These are phyloP conservation scores for Ananas comosus DNA, from an alignment of 176 grass and related monocot genomes.

Conservation along the genomic window DNA sequence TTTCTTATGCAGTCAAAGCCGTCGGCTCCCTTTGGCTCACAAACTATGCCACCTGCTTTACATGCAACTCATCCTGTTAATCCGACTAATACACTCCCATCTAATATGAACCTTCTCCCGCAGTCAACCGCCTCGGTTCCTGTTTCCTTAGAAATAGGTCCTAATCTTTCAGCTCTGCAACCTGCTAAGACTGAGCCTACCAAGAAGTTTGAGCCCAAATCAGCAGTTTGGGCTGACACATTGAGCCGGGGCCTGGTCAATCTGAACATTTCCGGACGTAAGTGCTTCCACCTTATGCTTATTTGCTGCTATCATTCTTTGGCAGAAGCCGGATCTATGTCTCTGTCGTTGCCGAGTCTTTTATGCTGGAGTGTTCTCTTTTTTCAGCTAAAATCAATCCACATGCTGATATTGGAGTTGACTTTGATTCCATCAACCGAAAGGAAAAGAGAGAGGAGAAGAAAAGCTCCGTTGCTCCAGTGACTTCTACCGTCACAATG, in stretches of 20 bases:
- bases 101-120: conserved; percentile 30
- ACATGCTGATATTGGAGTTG: conserved; percentile 90
- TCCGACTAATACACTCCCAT: conserved; percentile 20
- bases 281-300: conserved; percentile 21
- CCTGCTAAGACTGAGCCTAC: conserved; percentile 42
- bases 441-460: conserved; percentile 91
- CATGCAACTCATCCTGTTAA: conserved; percentile 44
- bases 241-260: conserved; percentile 82
- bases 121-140: conserved; percentile 33
- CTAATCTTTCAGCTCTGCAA: conserved; percentile 34
- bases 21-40: conserved; percentile 10
- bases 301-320: conserved; percentile 1
- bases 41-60: conserved; percentile 28
- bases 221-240: conserved; percentile 87
- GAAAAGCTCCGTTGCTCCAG: conserved; percentile 50
- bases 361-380: background rate
- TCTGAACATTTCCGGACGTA: conserved; percentile 97
- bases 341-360: background rate
- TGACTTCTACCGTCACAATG: conserved; percentile 65
- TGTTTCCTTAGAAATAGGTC: conserved; percentile 37
- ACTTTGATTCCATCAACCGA: conserved; percentile 95
- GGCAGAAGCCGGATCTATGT: background rate
- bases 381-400: conserved; percentile 85
- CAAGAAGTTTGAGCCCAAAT: conserved; percentile 86
- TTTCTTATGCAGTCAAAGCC: conserved; percentile 23